These are phyloP conservation scores for Ceratocystis variospora DNA, from an alignment of 2,329 filamentous ascomycete species.

Conservation along the genomic window DNA sequence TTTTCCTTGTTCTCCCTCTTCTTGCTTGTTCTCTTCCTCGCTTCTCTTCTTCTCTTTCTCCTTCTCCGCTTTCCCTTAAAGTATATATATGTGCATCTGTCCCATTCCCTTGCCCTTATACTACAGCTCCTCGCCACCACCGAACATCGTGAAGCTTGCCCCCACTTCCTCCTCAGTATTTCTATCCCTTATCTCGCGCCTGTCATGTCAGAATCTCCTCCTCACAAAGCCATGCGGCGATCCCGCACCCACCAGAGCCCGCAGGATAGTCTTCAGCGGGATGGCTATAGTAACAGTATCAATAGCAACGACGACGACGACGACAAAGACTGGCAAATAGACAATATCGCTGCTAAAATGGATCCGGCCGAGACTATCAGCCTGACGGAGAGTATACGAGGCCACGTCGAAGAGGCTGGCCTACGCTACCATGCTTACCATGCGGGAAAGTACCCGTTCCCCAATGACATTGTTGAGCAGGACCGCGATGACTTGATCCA, in stretches of 20 bases:
- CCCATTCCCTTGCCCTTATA: too few species aligned
- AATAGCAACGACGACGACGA: background rate
- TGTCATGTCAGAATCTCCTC: conserved; percentile 12
- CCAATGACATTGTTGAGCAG: conserved; percentile 33
- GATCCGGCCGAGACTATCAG: conserved; percentile 26
- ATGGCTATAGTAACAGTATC: background rate
- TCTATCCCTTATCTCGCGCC: background rate
- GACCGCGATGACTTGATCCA: conserved; percentile 32
- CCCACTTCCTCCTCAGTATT: conserved; percentile 20
- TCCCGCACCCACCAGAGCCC: conserved; percentile 10
- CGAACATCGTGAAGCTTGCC: background rate
- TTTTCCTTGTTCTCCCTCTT: background rate
- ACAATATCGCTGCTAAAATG: background rate
- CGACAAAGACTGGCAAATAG: background rate
- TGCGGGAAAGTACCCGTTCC: conserved; percentile 31
- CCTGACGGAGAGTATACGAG: conserved; percentile 31
- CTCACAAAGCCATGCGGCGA: conserved; percentile 9
- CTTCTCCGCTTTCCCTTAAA: too few species aligned
- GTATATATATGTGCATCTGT: too few species aligned
- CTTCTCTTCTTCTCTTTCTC: too few species aligned
- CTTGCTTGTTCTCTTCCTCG: background rate
- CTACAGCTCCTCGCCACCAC: too few species aligned
- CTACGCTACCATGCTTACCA: conserved; percentile 32
- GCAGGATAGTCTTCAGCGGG: background rate
- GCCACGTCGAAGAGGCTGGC: conserved; percentile 32